Conservation (phyloP, 768 basidiomycete genomes). For the Punctularia strigosozonata region DNA sequence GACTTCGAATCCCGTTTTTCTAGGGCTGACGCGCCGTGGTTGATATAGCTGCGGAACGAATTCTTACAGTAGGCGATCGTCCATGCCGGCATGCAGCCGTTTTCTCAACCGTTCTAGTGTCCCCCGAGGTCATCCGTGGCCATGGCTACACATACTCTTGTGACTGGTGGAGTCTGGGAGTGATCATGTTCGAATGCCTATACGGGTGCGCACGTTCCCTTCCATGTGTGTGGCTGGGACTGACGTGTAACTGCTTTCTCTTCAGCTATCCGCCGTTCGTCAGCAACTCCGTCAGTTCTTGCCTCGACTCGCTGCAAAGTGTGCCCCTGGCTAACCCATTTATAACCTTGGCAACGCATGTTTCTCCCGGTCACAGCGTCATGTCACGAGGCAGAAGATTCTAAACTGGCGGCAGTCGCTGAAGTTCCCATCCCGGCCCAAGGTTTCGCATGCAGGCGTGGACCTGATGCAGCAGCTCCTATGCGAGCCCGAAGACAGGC, state of each 20-base stretch:
- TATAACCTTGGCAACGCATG: too few species aligned
- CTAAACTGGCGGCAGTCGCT: slow-evolving; percentile 88
- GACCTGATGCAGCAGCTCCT: slow-evolving; percentile 82
- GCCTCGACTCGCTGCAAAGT: not conserved
- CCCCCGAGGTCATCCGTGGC: slow-evolving; percentile 81
- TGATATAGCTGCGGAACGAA: slow-evolving; percentile 67
- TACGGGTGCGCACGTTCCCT: slow-evolving; percentile 52
- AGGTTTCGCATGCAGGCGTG: slow-evolving; percentile 77
- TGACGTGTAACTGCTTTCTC: slow-evolving; percentile 10
- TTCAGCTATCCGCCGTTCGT: slow-evolving; percentile 90
- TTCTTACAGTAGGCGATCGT: slow-evolving; percentile 60
- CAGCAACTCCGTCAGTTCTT: slow-evolving; percentile 67
- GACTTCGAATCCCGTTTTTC: not conserved
- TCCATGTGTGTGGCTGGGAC: slow-evolving; percentile 5
- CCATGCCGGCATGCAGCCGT: slow-evolving; percentile 8
- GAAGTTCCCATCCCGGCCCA: slow-evolving; percentile 76
- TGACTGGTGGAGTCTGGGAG: slow-evolving; percentile 98
- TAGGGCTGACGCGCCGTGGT: not conserved
- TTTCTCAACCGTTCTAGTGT: slow-evolving; percentile 40
- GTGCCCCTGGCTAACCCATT: not conserved
- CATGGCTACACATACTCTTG: slow-evolving; percentile 91
- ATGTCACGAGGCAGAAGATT: slow-evolving; percentile 94
- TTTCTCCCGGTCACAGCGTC: slow-evolving; percentile 39
- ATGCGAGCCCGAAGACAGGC: slow-evolving; percentile 91
- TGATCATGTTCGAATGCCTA: slow-evolving; percentile 94